Conservation (phyloP, 306 rosid genomes). For the Fagus sylvatica region DNA sequence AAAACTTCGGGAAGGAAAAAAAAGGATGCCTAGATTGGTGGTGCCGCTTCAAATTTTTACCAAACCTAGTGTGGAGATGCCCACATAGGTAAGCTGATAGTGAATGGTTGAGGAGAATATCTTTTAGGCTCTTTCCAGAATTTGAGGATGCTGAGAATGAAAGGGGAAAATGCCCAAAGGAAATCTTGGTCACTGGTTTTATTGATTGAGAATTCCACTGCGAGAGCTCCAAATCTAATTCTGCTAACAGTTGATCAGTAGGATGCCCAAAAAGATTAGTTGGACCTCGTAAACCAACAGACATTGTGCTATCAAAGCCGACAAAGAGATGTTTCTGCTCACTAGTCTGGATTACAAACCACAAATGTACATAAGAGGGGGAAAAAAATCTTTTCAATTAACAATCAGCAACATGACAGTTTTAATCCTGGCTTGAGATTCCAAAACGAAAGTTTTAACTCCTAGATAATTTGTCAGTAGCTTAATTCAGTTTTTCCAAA, state of each 20-base stretch:
- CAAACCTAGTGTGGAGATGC: conserved; percentile 84
- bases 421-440: conserved; percentile 8
- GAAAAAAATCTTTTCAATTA: too few relatives aligned
- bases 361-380: too few relatives aligned
- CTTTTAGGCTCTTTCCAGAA: conserved; percentile 76
- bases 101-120: conserved; percentile 78
- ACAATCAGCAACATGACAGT: too few relatives aligned
- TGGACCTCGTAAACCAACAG: conserved; percentile 85
- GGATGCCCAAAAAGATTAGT: conserved; percentile 97
- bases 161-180: conserved; percentile 93
- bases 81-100: conserved; percentile 88
- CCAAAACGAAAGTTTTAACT: background rate
- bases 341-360: conserved; percentile 47
- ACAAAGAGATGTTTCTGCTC: conserved; percentile 79
- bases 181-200: conserved; percentile 67
- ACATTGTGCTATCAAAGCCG: conserved; percentile 81
- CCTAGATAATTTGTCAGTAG: background rate
- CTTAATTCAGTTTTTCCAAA: background rate
- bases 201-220: conserved; percentile 72
- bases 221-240: conserved; percentile 75
- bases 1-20: conserved; percentile 44
- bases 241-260: conserved; percentile 63
- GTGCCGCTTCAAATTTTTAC: conserved; percentile 83
- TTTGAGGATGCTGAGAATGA: conserved; percentile 70
- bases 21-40: conserved; percentile 52